These are phyloP conservation scores for Citrullus mucosospermus DNA, from an alignment of 306 rosid genomes.

Conservation along the genomic window DNA sequence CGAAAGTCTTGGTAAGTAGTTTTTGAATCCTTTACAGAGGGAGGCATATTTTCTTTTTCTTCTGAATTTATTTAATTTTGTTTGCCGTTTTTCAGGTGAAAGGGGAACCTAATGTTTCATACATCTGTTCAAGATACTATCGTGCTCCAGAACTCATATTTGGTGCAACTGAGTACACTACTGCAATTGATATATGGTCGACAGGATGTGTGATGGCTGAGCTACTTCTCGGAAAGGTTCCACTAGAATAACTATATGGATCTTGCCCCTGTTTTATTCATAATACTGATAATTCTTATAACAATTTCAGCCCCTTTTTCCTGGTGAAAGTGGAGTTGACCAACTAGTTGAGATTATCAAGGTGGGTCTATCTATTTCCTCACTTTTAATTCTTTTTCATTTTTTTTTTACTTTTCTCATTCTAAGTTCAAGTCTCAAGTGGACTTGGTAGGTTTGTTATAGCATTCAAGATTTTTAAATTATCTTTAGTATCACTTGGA, in stretches of 20 bases:
- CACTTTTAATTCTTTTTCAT: background rate
- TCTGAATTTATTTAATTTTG: background rate
- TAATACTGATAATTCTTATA: background rate
- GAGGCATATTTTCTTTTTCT: background rate
- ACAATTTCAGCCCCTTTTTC: conserved; percentile 82
- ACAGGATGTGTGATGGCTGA: conserved; percentile 99
- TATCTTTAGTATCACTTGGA: background rate
- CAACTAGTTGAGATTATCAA: conserved; percentile 97
- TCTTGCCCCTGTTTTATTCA: background rate
- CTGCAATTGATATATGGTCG: conserved; percentile 98
- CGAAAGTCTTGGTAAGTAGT: conserved; percentile 81
- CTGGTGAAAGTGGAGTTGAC: conserved; percentile 99
- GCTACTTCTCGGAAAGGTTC: conserved; percentile 91
- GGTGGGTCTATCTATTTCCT: conserved; percentile 27
- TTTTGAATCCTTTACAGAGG: conserved; percentile 11
- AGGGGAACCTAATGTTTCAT: conserved; percentile 98
- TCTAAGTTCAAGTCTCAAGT: background rate
- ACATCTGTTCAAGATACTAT: conserved; percentile 96
- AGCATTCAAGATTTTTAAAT: background rate
- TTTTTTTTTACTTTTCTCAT: background rate
- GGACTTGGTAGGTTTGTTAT: background rate
- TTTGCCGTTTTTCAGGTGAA: conserved; percentile 47
- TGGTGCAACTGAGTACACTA: conserved; percentile 96
- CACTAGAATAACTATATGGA: conserved; percentile 10
- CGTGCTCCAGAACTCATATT: conserved; percentile 98